Conservation (phyloP, 768 basidiomycete species). For the Pulveroboletus sp. region DNA sequence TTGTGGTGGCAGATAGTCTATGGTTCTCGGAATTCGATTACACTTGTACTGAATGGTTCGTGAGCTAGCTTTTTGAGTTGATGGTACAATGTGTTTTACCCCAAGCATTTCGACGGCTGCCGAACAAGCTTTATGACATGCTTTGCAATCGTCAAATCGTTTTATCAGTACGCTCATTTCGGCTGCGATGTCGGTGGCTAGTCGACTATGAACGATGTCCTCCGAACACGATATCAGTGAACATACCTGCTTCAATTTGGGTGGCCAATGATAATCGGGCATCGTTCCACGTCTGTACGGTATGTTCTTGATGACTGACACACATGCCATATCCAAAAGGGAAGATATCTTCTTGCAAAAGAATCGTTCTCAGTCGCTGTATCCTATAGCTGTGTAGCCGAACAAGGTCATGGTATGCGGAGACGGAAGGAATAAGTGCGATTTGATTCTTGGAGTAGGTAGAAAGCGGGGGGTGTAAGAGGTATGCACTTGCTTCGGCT, state of each 20-base stretch:
- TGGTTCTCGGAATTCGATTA: constrained; percentile 47
- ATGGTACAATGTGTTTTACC: constrained; percentile 35
- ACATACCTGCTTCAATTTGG: constrained; percentile 52
- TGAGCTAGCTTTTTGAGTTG: constrained; percentile 7
- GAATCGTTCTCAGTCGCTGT: constrained; percentile 46
- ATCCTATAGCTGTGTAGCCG: constrained; percentile 58
- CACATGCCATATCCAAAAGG: constrained; percentile 73
- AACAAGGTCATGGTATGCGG: constrained; percentile 63
- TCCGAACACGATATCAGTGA: background rate
- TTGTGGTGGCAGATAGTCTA: constrained; percentile 42
- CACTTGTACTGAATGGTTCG: constrained; percentile 55
- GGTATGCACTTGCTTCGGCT: constrained; percentile 54
- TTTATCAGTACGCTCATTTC: constrained; percentile 59
- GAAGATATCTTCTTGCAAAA: constrained; percentile 63
- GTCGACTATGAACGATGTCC: constrained; percentile 7
- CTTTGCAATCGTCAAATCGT: constrained; percentile 46
- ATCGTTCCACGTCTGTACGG: constrained; percentile 50
- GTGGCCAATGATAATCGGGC: constrained; percentile 43
- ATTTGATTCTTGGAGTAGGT: constrained; percentile 52
- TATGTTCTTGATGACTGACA: constrained; percentile 44
- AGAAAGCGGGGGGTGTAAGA: constrained; percentile 52
- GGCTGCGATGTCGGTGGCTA: constrained; percentile 64
- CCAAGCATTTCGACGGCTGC: constrained; percentile 70
- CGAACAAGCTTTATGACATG: constrained; percentile 57
- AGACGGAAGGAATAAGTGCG: constrained; percentile 50